phyloP scores from a whole-genome alignment of 352 stramenopile genomes.

The Phytophthora macrochlamydospora region DNA sequence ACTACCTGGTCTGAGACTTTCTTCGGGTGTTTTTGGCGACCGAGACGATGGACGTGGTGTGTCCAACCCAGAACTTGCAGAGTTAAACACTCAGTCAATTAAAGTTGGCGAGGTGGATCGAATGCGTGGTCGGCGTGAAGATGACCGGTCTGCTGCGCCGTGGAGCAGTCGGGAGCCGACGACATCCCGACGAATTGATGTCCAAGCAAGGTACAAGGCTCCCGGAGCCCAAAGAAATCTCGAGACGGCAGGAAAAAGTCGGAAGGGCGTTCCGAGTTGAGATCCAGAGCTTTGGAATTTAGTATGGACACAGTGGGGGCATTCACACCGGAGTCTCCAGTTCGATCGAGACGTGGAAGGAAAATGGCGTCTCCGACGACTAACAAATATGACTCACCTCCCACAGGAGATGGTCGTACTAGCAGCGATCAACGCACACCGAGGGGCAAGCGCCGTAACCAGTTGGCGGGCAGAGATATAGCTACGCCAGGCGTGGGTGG shows the following conservation, averaged over 20 bases:
- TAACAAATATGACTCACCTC: constrained; percentile 2
- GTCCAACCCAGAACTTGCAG: constrained; percentile 57
- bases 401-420: constrained; percentile 14
- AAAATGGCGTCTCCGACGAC: constrained; percentile 12
- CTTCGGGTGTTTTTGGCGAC: constrained; percentile 30
- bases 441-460: constrained; percentile 29
- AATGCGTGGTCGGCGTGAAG: not conserved
- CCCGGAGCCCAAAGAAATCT: constrained; percentile 29
- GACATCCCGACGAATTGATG: constrained; percentile 35
- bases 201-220: constrained; percentile 32
- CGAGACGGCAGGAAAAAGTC: constrained; percentile 20
- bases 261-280: constrained; percentile 24
- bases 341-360: constrained; percentile 16
- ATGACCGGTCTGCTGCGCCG: no score
- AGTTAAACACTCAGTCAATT: constrained; percentile 75
- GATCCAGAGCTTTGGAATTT: constrained; percentile 28
- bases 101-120: constrained; percentile 46
- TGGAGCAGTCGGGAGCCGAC: constrained; percentile 11
- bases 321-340: constrained; percentile 20
- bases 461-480: constrained; percentile 8
- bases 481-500: constrained; percentile 7
- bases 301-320: constrained; percentile 23
- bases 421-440: constrained; percentile 11
- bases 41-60: constrained; percentile 17
- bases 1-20: constrained; percentile 28